phyloP scores from a whole-genome alignment of 768 basidiomycete genomes.

The Rhizopogon roseolus region DNA sequence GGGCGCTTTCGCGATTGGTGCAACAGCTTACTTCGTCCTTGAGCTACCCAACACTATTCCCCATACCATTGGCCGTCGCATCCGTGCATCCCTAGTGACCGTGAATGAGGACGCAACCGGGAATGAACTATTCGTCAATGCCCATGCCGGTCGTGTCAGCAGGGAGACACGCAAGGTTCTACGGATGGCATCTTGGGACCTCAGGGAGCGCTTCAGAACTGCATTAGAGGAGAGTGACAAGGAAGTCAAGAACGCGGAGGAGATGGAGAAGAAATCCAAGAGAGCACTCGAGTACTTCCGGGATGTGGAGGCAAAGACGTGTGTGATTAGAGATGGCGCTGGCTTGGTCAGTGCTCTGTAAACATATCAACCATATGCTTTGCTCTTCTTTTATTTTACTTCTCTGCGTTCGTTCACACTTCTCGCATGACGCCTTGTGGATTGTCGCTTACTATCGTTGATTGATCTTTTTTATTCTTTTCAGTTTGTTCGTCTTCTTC shows the following conservation, averaged over 20 bases:
- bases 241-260: constrained; percentile 77
- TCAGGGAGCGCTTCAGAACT: constrained; percentile 72
- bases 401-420: neutral
- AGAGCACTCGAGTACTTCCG: constrained; percentile 74
- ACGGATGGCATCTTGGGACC: constrained; percentile 85
- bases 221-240: constrained; percentile 76
- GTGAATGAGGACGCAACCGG: constrained; percentile 41
- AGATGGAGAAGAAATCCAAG: constrained; percentile 61
- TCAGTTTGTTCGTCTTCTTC: neutral
- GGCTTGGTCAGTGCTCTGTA: constrained; percentile 13
- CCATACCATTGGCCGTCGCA: constrained; percentile 80
- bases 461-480: neutral
- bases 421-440: neutral
- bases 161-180: constrained; percentile 93
- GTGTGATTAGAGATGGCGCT: constrained; percentile 27
- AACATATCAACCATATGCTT: neutral
- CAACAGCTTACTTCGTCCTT: constrained; percentile 75
- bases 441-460: neutral
- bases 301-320: constrained; percentile 43
- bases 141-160: constrained; percentile 64
- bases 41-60: constrained; percentile 90
- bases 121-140: constrained; percentile 58
- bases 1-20: constrained; percentile 69
- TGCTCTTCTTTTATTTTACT: neutral
- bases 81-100: constrained; percentile 57